Evolutionary conservation across 176 grass and related monocot species (phyloP).

Genomic region (Raddia guianensis): DNA sequence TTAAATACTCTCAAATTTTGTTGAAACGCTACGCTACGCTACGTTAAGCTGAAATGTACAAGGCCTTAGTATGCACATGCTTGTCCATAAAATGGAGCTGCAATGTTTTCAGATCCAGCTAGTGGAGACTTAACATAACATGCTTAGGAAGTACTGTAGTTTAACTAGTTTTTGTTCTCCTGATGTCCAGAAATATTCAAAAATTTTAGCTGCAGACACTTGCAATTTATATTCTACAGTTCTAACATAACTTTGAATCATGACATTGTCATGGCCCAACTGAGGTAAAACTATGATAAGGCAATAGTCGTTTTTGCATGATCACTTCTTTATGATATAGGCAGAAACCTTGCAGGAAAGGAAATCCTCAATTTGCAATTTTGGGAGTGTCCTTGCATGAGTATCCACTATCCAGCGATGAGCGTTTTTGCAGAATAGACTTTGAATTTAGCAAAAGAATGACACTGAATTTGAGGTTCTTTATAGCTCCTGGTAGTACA

Average conservation of each 20-base stretch:
- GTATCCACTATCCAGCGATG: not conserved
- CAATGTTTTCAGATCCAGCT: not conserved
- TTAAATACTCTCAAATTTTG: no score
- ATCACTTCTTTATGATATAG: not conserved
- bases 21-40: no score
- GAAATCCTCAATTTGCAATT: slow-evolving; percentile 1
- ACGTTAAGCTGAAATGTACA: no score
- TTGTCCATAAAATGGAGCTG: not conserved
- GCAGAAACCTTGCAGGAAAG: not conserved
- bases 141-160: not conserved
- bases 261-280: not conserved
- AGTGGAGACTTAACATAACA: not conserved
- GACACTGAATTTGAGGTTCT: not conserved
- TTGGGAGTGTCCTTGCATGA: not conserved
- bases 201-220: not conserved
- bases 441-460: not conserved
- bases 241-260: not conserved
- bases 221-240: not conserved
- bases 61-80: not conserved
- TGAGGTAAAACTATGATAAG: slow-evolving; percentile 3
- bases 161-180: slow-evolving; percentile 13
- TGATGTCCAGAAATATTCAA: slow-evolving; percentile 10
- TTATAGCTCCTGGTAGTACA: not conserved
- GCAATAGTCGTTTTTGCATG: not conserved
- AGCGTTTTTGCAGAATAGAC: not conserved